phyloP scores from a whole-genome alignment of 441 rosid genomes.

The Pelargonium australe region DNA sequence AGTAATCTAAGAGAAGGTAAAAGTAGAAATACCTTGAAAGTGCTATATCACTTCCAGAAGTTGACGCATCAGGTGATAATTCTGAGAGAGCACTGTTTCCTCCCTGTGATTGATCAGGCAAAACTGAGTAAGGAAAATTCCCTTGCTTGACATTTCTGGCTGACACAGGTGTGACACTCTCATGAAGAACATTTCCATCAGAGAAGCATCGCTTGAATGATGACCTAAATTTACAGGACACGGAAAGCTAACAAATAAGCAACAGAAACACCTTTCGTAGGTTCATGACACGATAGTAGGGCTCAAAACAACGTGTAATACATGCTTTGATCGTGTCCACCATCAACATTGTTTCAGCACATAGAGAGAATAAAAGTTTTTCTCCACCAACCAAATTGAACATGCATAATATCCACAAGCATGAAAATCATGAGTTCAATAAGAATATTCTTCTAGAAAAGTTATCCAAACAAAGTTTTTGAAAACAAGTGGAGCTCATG shows the following conservation, averaged over 20 bases:
- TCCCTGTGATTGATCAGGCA: constrained; percentile 41
- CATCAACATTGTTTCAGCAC: neutral
- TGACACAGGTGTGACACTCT: constrained; percentile 40
- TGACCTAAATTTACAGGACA: constrained; percentile 17
- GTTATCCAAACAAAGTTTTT: neutral
- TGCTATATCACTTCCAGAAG: constrained; percentile 53
- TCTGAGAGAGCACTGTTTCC: constrained; percentile 42
- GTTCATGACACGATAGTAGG: no score
- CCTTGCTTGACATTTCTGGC: constrained; percentile 39
- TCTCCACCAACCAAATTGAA: neutral
- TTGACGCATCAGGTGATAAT: constrained; percentile 78
- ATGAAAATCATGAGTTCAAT: neutral
- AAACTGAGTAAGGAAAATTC: constrained; percentile 38
- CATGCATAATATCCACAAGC: neutral
- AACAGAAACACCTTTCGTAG: neutral
- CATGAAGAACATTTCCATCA: constrained; percentile 76
- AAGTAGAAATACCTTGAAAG: constrained; percentile 55
- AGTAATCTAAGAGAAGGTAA: constrained; percentile 16
- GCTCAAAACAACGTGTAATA: no score
- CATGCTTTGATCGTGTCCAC: neutral
- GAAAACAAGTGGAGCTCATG: no score
- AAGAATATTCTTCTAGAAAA: no score
- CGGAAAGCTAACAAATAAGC: neutral
- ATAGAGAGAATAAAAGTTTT: neutral
- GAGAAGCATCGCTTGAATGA: constrained; percentile 74